A percentile compares a stretch with the other conserved stretches of the same genome.
These are phyloP conservation scores for Penicillium crustosum DNA, from an alignment of 2,329 filamentous ascomycete species.

Conservation along the genomic window DNA sequence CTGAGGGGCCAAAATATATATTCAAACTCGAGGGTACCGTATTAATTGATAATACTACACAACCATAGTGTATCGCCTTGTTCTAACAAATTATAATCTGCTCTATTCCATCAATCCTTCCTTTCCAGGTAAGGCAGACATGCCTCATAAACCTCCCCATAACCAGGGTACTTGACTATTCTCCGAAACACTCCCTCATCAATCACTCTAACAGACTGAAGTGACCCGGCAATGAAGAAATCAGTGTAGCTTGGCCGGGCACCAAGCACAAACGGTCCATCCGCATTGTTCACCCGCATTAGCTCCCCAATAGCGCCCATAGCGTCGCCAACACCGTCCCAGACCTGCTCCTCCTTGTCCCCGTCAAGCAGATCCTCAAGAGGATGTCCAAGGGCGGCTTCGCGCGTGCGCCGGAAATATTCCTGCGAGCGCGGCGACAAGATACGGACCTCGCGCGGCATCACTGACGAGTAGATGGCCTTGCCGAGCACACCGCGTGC, in stretches of 20 bases:
- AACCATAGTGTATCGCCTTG: too few species aligned
- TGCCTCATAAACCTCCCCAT: slow-evolving; percentile 9
- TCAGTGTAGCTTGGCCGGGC: slow-evolving; percentile 38
- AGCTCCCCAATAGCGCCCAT: slow-evolving; percentile 34
- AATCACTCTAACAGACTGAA: slow-evolving; percentile 36
- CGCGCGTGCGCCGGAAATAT: slow-evolving; percentile 44
- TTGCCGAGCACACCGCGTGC: slow-evolving; percentile 31
- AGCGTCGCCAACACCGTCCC: slow-evolving; percentile 17
- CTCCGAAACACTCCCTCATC: slow-evolving; percentile 34
- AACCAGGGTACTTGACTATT: slow-evolving; percentile 20
- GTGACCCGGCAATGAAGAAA: slow-evolving; percentile 42
- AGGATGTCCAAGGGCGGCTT: slow-evolving; percentile 34
- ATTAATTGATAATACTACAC: background rate
- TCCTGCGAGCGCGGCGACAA: slow-evolving; percentile 39
- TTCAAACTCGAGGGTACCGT: background rate
- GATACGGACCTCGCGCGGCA: slow-evolving; percentile 41
- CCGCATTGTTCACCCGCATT: slow-evolving; percentile 35
- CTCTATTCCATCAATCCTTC: background rate
- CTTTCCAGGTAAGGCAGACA: slow-evolving; percentile 13
- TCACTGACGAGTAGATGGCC: slow-evolving; percentile 33
- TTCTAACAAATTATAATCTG: background rate
- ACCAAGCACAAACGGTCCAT: slow-evolving; percentile 45
- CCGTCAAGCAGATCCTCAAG: slow-evolving; percentile 40
- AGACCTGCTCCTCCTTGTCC: slow-evolving; percentile 3
- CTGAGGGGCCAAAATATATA: background rate